A percentile compares a stretch with the other conserved stretches of the same genome.
These are phyloP conservation scores for Cyclaneusma minus DNA, from an alignment of 2,329 filamentous ascomycete species.

Conservation along the genomic window DNA sequence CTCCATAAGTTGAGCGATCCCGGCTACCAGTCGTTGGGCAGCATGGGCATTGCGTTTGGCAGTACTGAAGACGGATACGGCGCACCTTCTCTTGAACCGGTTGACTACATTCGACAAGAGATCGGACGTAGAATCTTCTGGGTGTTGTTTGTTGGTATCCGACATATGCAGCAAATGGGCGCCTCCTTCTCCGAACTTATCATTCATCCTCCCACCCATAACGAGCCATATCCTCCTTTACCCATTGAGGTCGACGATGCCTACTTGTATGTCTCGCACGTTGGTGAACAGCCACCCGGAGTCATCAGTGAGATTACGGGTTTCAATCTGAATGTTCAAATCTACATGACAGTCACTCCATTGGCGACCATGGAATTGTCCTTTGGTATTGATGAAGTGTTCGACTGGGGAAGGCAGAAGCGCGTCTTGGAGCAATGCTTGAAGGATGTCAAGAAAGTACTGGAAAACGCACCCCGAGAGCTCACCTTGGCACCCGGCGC, in stretches of 20 bases:
- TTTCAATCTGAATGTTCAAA: conserved; percentile 65
- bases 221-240: conserved; percentile 62
- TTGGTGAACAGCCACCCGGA: conserved; percentile 53
- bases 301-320: conserved; percentile 58
- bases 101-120: conserved; percentile 59
- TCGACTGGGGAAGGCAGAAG: conserved; percentile 65
- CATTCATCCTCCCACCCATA: conserved; percentile 61
- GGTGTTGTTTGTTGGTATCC: conserved; percentile 60
- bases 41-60: too few relatives aligned
- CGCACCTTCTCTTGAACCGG: conserved; percentile 3
- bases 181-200: conserved; percentile 55
- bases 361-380: conserved; percentile 68
- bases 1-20: conserved; percentile 37
- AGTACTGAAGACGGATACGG: conserved; percentile 6
- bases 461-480: conserved; percentile 52
- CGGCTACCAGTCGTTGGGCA: conserved; percentile 17
- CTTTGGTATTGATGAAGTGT: conserved; percentile 63
- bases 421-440: conserved; percentile 57
- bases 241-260: conserved; percentile 75
- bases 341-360: conserved; percentile 68
- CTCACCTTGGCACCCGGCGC: conserved; percentile 36
- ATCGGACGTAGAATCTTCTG: conserved; percentile 72
- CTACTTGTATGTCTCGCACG: conserved; percentile 56
- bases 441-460: conserved; percentile 50
- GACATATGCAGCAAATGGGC: conserved; percentile 63